Evolutionary conservation across 129 eudicot genomes (phyloP).

Genomic region (Centaurea solstitialis): DNA sequence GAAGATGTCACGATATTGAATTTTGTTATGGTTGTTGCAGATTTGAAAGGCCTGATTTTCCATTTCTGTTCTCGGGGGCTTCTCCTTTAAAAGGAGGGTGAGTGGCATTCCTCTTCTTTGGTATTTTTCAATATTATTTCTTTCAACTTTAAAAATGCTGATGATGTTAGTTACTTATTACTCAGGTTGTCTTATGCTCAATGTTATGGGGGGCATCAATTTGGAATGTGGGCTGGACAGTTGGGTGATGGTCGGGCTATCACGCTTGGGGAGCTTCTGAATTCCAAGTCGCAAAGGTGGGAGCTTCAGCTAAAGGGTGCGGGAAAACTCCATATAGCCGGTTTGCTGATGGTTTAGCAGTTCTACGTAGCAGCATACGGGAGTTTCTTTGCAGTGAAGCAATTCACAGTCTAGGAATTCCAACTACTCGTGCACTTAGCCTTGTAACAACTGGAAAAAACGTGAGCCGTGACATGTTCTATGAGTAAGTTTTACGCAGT

Average conservation of each 20-base stretch:
- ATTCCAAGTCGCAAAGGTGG: slow-evolving; percentile 79
- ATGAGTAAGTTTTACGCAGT: slow-evolving; percentile 65
- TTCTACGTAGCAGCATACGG: slow-evolving; percentile 84
- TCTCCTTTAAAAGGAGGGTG: slow-evolving; percentile 70
- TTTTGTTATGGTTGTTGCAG: slow-evolving; percentile 39
- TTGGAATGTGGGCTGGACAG: slow-evolving; percentile 97
- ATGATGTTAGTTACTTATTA: not conserved
- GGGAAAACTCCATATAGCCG: slow-evolving; percentile 95
- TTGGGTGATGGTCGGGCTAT: slow-evolving; percentile 97
- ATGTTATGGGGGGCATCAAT: slow-evolving; percentile 96
- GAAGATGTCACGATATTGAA: slow-evolving; percentile 3
- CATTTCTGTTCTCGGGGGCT: slow-evolving; percentile 73
- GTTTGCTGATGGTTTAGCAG: slow-evolving; percentile 95
- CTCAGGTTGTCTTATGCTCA: slow-evolving; percentile 78
- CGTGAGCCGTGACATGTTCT: slow-evolving; percentile 89
- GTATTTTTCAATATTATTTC: not conserved
- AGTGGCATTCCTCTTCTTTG: slow-evolving; percentile 24
- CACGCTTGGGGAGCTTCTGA: slow-evolving; percentile 76
- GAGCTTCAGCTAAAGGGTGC: slow-evolving; percentile 94
- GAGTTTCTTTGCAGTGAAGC: slow-evolving; percentile 98
- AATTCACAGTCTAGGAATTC: slow-evolving; percentile 81
- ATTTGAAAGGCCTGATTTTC: slow-evolving; percentile 79
- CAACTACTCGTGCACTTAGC: slow-evolving; percentile 88
- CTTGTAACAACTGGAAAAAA: slow-evolving; percentile 81
- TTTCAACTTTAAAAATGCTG: not conserved